phyloP scores from a whole-genome alignment of 73 alveolate species.

The Blepharisma japonicum region DNA sequence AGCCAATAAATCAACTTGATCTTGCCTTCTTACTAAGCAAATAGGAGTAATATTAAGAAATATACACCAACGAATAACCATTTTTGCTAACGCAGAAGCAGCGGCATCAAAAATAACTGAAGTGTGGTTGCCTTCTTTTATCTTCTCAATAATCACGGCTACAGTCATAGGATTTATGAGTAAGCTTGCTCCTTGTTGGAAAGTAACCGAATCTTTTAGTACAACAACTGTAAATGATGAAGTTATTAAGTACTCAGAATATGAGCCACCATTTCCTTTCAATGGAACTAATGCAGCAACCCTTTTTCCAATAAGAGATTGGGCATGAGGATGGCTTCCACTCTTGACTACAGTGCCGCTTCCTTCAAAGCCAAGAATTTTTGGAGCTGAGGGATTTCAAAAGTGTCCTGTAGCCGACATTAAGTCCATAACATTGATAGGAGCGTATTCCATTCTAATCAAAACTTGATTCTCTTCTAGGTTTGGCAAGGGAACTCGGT shows the following conservation, averaged over 20 bases:
- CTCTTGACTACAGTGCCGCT: constrained; percentile 41
- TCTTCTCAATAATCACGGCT: constrained; percentile 47
- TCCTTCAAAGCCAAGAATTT: constrained; percentile 74
- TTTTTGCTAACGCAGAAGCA: constrained; percentile 60
- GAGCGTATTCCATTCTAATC: constrained; percentile 57
- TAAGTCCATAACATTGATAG: constrained; percentile 66
- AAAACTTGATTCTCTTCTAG: constrained; percentile 56
- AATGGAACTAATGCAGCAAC: constrained; percentile 44
- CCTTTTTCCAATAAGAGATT: constrained; percentile 44
- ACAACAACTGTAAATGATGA: too few species aligned
- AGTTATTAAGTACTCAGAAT: too few species aligned
- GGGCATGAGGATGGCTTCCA: constrained; percentile 48
- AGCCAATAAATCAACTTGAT: constrained; percentile 49
- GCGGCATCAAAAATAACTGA: constrained; percentile 67
- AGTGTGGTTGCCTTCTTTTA: constrained; percentile 32
- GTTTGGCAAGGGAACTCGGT: constrained; percentile 41
- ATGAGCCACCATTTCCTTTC: too few species aligned
- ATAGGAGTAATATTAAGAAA: constrained; percentile 47
- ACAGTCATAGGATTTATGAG: constrained; percentile 74
- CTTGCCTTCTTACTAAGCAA: constrained; percentile 64
- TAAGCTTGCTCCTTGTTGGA: constrained; percentile 13
- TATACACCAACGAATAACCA: constrained; percentile 49
- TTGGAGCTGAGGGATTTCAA: constrained; percentile 32
- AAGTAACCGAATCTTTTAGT: too few species aligned
- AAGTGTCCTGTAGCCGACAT: constrained; percentile 31